Conservation (phyloP, 2,329 filamentous ascomycete genomes). For the Xylariaceae sp. region DNA sequence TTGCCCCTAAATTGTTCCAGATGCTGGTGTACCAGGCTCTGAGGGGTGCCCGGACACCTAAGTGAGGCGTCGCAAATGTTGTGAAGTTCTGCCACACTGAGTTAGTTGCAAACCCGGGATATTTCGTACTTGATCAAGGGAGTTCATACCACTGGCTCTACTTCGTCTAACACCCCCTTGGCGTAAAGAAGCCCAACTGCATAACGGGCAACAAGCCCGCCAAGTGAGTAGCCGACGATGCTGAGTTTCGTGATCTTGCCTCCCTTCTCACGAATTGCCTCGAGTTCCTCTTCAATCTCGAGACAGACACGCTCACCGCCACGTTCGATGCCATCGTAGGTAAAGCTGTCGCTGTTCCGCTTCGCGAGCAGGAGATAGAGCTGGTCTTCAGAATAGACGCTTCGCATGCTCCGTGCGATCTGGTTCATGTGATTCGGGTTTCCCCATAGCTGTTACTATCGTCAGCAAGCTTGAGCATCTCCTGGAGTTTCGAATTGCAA, state of each 20-base stretch:
- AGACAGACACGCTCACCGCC: constrained; percentile 62
- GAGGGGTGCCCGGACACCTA: constrained; percentile 67
- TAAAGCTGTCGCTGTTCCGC: constrained; percentile 67
- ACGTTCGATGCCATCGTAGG: constrained; percentile 64
- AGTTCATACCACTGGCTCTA: constrained; percentile 66
- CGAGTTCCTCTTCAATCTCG: constrained; percentile 61
- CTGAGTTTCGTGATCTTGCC: constrained; percentile 75
- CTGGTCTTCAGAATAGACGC: constrained; percentile 54
- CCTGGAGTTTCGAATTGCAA: too few species aligned
- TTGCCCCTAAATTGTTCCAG: constrained; percentile 80
- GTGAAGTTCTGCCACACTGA: constrained; percentile 67
- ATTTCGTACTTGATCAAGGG: neutral
- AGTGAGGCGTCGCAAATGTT: constrained; percentile 81
- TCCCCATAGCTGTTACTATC: constrained; percentile 60
- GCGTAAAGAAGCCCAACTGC: constrained; percentile 77
- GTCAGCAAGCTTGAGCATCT: constrained; percentile 21
- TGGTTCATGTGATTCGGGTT: constrained; percentile 68
- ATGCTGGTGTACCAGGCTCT: constrained; percentile 60
- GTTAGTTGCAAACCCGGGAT: neutral
- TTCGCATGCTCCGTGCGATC: constrained; percentile 60
- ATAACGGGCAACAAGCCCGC: constrained; percentile 81
- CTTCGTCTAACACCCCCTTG: constrained; percentile 69
- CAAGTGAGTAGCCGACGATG: constrained; percentile 83
- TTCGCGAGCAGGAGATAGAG: constrained; percentile 67
- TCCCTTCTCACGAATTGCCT: constrained; percentile 53